Percentiles rank a stretch among this genome's conserved stretches.
Conservation (phyloP, 2,329 filamentous ascomycete genomes). For the Pseudogymnoascus sp. region DNA sequence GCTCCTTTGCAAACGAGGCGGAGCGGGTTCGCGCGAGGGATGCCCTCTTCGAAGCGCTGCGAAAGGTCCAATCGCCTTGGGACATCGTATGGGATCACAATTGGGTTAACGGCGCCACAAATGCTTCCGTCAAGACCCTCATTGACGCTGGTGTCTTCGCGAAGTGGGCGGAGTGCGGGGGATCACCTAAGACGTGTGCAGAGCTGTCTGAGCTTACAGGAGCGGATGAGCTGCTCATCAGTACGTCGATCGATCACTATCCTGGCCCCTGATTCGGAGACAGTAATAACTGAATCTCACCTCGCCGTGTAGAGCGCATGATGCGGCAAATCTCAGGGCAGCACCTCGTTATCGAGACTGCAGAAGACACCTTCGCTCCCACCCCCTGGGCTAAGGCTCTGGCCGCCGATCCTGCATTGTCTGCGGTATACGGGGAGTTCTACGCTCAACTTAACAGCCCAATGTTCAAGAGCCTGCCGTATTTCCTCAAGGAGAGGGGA, state of each 20-base stretch:
- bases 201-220: conserved; percentile 30
- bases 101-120: conserved; percentile 30
- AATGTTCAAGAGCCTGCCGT: conserved; percentile 29
- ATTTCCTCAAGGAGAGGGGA: conserved; percentile 28
- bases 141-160: conserved; percentile 33
- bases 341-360: conserved; percentile 30
- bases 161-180: conserved; percentile 30
- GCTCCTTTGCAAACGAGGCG: conserved; percentile 28
- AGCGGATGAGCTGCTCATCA: conserved; percentile 29
- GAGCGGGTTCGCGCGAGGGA: conserved; percentile 30
- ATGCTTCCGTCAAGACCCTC: conserved; percentile 31
- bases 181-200: conserved; percentile 25
- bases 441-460: conserved; percentile 30
- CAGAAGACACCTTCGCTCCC: conserved; percentile 29
- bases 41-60: conserved; percentile 27
- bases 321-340: conserved; percentile 32
- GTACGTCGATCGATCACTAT: conserved; percentile 18
- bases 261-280: neutral
- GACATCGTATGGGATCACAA: conserved; percentile 34
- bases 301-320: conserved; percentile 23
- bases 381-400: conserved; percentile 30
- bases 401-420: conserved; percentile 25
- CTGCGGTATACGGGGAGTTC: conserved; percentile 29
- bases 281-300: conserved; percentile 17
- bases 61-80: conserved; percentile 33